A percentile compares a stretch with the other conserved stretches of the same genome.
Evolutionary conservation across 2,329 filamentous ascomycete species (phyloP).

Genomic region (Tolypocladium guangdongense): DNA sequence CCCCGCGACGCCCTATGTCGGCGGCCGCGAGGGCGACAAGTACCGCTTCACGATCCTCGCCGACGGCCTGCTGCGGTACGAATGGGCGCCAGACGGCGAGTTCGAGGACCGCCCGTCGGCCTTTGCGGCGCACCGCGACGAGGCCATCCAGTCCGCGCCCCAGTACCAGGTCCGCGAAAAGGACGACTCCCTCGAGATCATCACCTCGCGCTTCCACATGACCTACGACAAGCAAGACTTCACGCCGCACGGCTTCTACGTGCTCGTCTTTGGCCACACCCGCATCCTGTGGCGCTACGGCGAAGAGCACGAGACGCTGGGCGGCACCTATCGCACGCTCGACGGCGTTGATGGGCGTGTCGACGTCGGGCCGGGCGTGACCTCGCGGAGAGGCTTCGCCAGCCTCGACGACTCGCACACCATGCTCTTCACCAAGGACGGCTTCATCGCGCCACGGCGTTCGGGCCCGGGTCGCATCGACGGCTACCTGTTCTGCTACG

Average conservation of each 20-base stretch:
- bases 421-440: slow-evolving; percentile 44
- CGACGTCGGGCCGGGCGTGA: slow-evolving; percentile 37
- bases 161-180: slow-evolving; percentile 36
- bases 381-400: slow-evolving; percentile 39
- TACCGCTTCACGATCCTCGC: slow-evolving; percentile 51
- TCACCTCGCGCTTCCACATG: slow-evolving; percentile 42
- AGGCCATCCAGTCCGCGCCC: slow-evolving; percentile 23
- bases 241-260: slow-evolving; percentile 34
- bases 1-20: slow-evolving; percentile 4
- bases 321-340: slow-evolving; percentile 42
- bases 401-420: slow-evolving; percentile 41
- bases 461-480: slow-evolving; percentile 34
- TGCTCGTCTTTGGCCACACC: slow-evolving; percentile 29
- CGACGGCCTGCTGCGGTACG: slow-evolving; percentile 46
- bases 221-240: slow-evolving; percentile 48
- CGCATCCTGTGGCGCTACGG: slow-evolving; percentile 38
- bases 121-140: slow-evolving; percentile 44
- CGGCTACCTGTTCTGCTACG: slow-evolving; percentile 50
- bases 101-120: slow-evolving; percentile 54
- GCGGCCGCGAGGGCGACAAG: slow-evolving; percentile 13
- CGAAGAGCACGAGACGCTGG: slow-evolving; percentile 26
- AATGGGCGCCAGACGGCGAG: slow-evolving; percentile 47
- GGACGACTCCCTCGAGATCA: slow-evolving; percentile 39
- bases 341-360: slow-evolving; percentile 40
- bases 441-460: slow-evolving; percentile 37